phyloP scores from a whole-genome alignment of 1,139 yeast species.

The Entelexis paramagnoliae region DNA sequence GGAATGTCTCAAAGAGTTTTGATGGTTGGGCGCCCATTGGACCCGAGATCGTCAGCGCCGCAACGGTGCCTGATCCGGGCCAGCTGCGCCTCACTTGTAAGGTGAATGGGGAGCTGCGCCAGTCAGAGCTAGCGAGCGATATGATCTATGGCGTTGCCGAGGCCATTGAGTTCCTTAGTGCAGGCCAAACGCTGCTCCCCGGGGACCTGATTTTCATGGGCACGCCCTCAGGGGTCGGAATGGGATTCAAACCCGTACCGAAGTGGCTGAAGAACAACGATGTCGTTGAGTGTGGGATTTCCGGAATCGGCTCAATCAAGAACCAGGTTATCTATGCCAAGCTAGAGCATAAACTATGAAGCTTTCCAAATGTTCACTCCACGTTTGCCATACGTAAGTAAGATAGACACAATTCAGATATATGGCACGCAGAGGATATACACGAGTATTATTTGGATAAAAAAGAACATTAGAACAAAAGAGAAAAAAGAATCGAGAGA shows the following conservation, averaged over 20 bases:
- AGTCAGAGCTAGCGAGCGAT: conserved; percentile 39
- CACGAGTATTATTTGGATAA: too few species aligned
- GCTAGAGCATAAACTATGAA: neutral
- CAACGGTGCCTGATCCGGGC: conserved; percentile 30
- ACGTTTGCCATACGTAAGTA: too few species aligned
- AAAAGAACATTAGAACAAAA: neutral
- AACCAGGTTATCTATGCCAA: conserved; percentile 32
- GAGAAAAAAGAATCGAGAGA: neutral
- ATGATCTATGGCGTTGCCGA: conserved; percentile 41
- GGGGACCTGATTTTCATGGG: conserved; percentile 47
- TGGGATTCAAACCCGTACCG: conserved; percentile 36
- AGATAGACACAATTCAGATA: too few species aligned
- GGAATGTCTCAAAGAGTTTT: conserved; percentile 43
- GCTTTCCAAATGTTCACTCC: too few species aligned
- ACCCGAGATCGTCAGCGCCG: conserved; percentile 40
- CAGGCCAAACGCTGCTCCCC: conserved; percentile 42
- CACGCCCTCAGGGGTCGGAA: conserved; percentile 47
- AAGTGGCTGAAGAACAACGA: conserved; percentile 41
- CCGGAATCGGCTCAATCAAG: conserved; percentile 38
- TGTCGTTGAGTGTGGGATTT: conserved; percentile 37
- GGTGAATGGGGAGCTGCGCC: conserved; percentile 40
- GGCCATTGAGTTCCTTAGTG: conserved; percentile 41
- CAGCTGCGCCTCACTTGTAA: conserved; percentile 33
- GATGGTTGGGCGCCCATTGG: conserved; percentile 50
- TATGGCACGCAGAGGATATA: too few species aligned